Conservation (phyloP, 2,329 filamentous ascomycete genomes). For the Ustilaginoidea virens region DNA sequence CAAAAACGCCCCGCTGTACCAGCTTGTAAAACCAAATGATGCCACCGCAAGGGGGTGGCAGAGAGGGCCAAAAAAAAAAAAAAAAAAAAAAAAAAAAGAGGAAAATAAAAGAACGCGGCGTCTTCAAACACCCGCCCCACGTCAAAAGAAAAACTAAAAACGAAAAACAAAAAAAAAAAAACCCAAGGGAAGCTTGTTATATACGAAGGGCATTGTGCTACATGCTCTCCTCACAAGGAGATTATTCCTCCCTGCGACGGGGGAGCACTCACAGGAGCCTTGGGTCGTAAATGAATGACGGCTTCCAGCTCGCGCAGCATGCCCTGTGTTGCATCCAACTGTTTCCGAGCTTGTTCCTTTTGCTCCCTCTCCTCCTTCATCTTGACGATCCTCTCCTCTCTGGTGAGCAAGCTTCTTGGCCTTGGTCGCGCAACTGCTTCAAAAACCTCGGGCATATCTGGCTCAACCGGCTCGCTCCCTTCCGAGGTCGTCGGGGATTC, state of each 20-base stretch:
- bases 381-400: slow-evolving; percentile 76
- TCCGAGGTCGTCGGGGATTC: slow-evolving; percentile 41
- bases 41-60: no score
- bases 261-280: slow-evolving; percentile 21
- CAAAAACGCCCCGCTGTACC: no score
- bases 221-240: slow-evolving; percentile 23
- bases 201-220: neutral
- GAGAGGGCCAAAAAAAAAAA: no score
- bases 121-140: no score
- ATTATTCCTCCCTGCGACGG: slow-evolving; percentile 5
- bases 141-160: no score
- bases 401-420: slow-evolving; percentile 54
- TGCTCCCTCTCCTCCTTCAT: slow-evolving; percentile 76
- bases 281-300: slow-evolving; percentile 49
- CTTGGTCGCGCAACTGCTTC: slow-evolving; percentile 65
- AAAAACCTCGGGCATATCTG: slow-evolving; percentile 66
- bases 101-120: neutral
- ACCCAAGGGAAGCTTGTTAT: no score
- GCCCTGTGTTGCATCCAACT: slow-evolving; percentile 65
- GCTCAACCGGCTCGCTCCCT: slow-evolving; percentile 38
- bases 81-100: neutral
- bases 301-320: slow-evolving; percentile 92
- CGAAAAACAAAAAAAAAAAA: neutral
- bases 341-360: slow-evolving; percentile 56
- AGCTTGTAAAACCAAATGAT: no score